Evolutionary conservation across 148 eudicot genomes (phyloP).

Genomic region (Vaccinium vitisidaea): DNA sequence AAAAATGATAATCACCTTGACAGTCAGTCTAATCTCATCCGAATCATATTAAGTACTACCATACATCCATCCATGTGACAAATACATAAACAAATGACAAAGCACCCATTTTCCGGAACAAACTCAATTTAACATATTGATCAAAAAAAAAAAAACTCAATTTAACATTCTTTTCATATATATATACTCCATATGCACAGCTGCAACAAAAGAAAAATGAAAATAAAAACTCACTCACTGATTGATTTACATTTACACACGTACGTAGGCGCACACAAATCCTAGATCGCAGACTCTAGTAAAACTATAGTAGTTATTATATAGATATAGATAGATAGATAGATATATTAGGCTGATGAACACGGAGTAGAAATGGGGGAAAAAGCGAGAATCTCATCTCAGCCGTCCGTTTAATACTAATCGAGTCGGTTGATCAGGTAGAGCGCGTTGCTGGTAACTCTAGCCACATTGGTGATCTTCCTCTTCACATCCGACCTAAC

Average conservation of each 20-base stretch:
- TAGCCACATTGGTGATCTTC: constrained; percentile 50
- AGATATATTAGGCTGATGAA: neutral
- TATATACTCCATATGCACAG: neutral
- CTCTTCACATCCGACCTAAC: constrained; percentile 35
- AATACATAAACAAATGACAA: neutral
- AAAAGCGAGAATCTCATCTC: neutral
- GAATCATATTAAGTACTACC: too few relatives aligned
- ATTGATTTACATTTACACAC: neutral
- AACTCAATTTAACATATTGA: neutral
- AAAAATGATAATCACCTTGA: neutral
- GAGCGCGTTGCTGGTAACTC: constrained; percentile 64
- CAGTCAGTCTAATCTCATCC: neutral
- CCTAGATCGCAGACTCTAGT: neutral
- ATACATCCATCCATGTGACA: neutral
- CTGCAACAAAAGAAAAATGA: neutral
- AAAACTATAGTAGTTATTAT: neutral
- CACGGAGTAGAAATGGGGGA: neutral
- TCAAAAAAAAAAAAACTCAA: too few relatives aligned
- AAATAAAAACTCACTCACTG: neutral
- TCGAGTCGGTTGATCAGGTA: constrained; percentile 53
- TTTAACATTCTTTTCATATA: neutral
- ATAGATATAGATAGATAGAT: neutral
- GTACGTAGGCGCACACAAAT: neutral
- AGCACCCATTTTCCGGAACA: neutral
- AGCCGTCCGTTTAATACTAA: constrained; percentile 3